Evolutionary conservation across 2,329 filamentous ascomycete species (phyloP), one percentile per base, ranked within the genome.

Genomic region (Xylariaceae sp.): DNA sequence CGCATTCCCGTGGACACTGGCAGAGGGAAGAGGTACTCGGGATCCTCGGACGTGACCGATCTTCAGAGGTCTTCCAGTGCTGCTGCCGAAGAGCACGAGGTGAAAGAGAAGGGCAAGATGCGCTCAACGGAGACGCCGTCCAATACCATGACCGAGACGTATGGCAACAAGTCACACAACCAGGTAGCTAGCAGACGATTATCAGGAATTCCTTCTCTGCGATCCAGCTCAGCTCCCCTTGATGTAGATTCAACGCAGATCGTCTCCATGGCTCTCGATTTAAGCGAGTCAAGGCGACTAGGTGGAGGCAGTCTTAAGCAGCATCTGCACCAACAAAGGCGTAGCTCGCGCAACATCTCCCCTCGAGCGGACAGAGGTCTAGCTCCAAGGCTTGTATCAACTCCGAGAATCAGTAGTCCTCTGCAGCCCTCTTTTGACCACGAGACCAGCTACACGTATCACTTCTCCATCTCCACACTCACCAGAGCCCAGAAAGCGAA

Each of bases 211-310:
- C 55, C 52, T 14, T 52, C 50, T 21, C 47, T 41, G 31, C 54
- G 43, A 37, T 43, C 55, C 4, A 50, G 40, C 21, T 46, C 47
- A 31, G 47, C 57, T 11, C 52, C 61, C 4, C 59, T 85, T 14
- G 79, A 88, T 52, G 73, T 84, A 43, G 89, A 96, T 55, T 84
- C 89, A 6, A 78, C 83, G 3, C 86, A 95, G 61, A 94, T 97
- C 48, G 88, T 97, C 29, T 88, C 88, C 55, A 85, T 97, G 76
- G 90, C 90, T 2, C 65, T 97, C 51, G 92, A 83, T 48, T 65
- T 97, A 34, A 94, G 85, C 66, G 88, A 96, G 61, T 86, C 83
- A 55, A 78, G 80, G 48, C 78, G 78, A 56, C 73, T 72, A 63
- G 85, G 70, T 6, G 76, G 74, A 27, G 74, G 76, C 33, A 81